Evolutionary conservation across 2,329 filamentous ascomycete genomes (phyloP), one percentile per base, ranked within the genome.

Genomic region (Drechslerella coelobrocha): DNA sequence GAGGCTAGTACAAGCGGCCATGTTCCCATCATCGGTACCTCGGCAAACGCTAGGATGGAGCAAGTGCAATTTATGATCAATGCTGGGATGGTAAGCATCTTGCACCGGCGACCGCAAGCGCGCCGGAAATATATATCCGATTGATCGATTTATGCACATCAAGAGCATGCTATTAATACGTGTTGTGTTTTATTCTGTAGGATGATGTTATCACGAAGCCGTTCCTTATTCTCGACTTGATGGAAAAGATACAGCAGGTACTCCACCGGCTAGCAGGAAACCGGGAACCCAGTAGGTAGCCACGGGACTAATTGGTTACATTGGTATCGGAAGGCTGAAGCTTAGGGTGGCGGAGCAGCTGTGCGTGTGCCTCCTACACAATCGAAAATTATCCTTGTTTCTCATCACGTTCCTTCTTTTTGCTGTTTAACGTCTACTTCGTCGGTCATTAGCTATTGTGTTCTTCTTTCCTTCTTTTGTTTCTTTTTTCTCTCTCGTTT

Each of bases 1-100:
- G 80, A 79, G 52, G 81, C 85, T 57, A 85, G 86, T 19, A 84
- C 82, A 29, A 84, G 90, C 51, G 80, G 82, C 53, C 88, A 90
- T 75, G 85, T 91, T n/a, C 88, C 89, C 1, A 89, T 91, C 74
- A 89, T 91, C 74, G 89, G 88, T n/a, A 88, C 90, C n/a, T 92
- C 89, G 37, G 90, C 90, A 1, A 92, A 92, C 78, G 89, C 89
- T 37, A 82, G 90, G 76, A 84, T 85, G 2, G 88, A 91, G 80
- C 89, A 92, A 23, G 55, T 72, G 14, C 60, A 65, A 23, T 63
- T 84, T 73, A 89, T 90, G 59, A 84, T 89, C 76, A 82, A 84
- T 61, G 88, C 88, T 21, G 89, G 89, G 37, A 91, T 92, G 81
- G 88, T 88, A 79, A 81, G 65, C 43, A 27, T 12, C 55, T 12